Evolutionary conservation across 2,329 filamentous ascomycete genomes (phyloP).

Genomic region (Aspergillus caelatus): DNA sequence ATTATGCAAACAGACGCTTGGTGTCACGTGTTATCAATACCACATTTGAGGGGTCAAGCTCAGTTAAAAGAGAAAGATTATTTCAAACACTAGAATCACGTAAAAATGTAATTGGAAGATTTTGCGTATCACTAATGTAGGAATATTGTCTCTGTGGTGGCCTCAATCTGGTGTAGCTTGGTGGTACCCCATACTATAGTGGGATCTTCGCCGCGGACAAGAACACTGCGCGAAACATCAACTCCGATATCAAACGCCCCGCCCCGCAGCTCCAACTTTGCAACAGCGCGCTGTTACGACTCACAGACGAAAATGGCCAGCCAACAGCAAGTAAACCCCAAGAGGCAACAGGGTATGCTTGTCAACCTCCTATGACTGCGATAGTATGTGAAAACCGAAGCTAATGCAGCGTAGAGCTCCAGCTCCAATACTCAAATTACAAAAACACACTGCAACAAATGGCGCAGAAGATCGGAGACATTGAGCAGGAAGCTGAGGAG

Average conservation of each 20-base stretch:
- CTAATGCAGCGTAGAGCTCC: conserved; percentile 46
- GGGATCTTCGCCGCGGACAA: background rate
- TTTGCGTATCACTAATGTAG: background rate
- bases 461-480: conserved; percentile 94
- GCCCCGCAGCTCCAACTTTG: conserved; percentile 36
- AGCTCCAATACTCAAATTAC: conserved; percentile 56
- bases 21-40: conserved; percentile 25
- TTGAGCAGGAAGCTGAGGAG: conserved; percentile 96
- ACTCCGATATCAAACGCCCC: conserved; percentile 31
- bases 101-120: background rate
- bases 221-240: conserved; percentile 9
- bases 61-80: background rate
- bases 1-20: conserved; percentile 32
- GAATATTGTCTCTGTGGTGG: background rate
- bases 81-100: background rate
- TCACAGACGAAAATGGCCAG: conserved; percentile 38
- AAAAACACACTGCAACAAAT: conserved; percentile 82
- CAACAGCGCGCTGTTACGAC: conserved; percentile 21
- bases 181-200: background rate
- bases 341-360: conserved; percentile 51
- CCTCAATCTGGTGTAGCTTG: background rate
- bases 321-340: conserved; percentile 43
- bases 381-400: background rate
- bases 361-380: background rate
- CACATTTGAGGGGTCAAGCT: background rate